These are phyloP conservation scores for Schrenkiella parvula DNA, from an alignment of 345 rosid genomes.

Conservation along the genomic window DNA sequence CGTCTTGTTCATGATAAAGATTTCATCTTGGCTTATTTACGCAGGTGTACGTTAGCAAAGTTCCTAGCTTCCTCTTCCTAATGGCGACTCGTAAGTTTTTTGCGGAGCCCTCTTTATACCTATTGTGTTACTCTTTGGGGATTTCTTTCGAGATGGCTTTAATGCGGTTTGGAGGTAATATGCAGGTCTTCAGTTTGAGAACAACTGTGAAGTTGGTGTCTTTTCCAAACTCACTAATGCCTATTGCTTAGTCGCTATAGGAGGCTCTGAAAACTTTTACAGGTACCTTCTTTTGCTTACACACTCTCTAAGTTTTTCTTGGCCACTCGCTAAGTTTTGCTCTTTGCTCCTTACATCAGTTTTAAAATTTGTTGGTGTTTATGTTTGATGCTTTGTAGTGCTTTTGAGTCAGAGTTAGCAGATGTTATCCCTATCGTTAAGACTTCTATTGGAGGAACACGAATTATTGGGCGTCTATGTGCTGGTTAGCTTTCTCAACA, in stretches of 20 bases:
- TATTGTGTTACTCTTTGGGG: not conserved
- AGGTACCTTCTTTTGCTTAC: slow-evolving; percentile 37
- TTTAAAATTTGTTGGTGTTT: not conserved
- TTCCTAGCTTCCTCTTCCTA: not conserved
- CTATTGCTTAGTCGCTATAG: slow-evolving; percentile 82
- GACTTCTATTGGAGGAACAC: slow-evolving; percentile 78
- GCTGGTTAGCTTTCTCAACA: slow-evolving; percentile 47
- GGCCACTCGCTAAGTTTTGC: too few relatives aligned
- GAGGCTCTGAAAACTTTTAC: slow-evolving; percentile 62
- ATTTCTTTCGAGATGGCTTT: not conserved
- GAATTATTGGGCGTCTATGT: slow-evolving; percentile 83
- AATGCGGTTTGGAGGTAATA: not conserved
- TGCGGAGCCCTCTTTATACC: not conserved
- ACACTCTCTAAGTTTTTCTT: not conserved
- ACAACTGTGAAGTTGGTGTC: slow-evolving; percentile 78
- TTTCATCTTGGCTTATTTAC: not conserved
- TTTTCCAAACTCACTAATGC: slow-evolving; percentile 89
- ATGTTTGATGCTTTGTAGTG: slow-evolving; percentile 33
- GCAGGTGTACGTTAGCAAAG: slow-evolving; percentile 5
- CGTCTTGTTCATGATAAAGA: not conserved
- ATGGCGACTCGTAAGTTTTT: slow-evolving; percentile 33
- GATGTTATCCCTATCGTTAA: slow-evolving; percentile 87
- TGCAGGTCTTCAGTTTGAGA: slow-evolving; percentile 86
- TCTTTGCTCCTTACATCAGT: not conserved
- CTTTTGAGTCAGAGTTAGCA: slow-evolving; percentile 82